These are phyloP conservation scores for Trametes cubensis DNA, from an alignment of 768 basidiomycete species.

Conservation along the genomic window DNA sequence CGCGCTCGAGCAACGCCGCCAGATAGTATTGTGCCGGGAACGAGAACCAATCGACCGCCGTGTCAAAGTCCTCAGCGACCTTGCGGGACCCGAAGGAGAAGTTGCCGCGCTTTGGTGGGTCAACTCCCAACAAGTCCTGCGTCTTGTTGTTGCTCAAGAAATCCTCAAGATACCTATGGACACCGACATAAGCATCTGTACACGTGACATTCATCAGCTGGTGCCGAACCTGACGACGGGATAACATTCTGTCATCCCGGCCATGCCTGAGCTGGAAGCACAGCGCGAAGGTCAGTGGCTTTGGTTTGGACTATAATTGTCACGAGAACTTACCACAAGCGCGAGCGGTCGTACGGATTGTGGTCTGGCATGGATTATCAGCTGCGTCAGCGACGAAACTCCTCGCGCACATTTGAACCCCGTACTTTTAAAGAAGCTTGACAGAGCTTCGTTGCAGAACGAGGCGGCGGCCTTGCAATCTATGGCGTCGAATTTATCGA, in stretches of 20 bases:
- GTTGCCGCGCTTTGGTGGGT: slow-evolving; percentile 42
- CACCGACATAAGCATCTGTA: not conserved
- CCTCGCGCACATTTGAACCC: slow-evolving; percentile 8
- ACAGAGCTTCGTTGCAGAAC: slow-evolving; percentile 42
- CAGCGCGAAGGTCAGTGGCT: no score
- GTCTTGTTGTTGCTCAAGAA: slow-evolving; percentile 64
- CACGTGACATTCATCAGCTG: slow-evolving; percentile 3
- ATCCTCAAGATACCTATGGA: slow-evolving; percentile 49
- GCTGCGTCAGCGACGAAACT: no score
- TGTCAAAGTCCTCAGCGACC: slow-evolving; percentile 52
- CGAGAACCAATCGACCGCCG: slow-evolving; percentile 41
- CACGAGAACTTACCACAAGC: slow-evolving; percentile 1
- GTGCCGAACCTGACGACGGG: slow-evolving; percentile 41
- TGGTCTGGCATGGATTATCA: not conserved
- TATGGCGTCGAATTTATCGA: slow-evolving; percentile 47
- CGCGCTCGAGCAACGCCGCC: slow-evolving; percentile 54
- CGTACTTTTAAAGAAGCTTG: slow-evolving; percentile 34
- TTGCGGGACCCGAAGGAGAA: slow-evolving; percentile 42
- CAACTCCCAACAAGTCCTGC: slow-evolving; percentile 64
- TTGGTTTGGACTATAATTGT: no score
- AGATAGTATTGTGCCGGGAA: slow-evolving; percentile 43
- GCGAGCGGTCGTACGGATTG: slow-evolving; percentile 16
- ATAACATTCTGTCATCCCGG: slow-evolving; percentile 58
- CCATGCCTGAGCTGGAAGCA: slow-evolving; percentile 40
- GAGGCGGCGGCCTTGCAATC: slow-evolving; percentile 43